Conservation (phyloP, 805 yeast genomes). For the Candida glaebosa region DNA sequence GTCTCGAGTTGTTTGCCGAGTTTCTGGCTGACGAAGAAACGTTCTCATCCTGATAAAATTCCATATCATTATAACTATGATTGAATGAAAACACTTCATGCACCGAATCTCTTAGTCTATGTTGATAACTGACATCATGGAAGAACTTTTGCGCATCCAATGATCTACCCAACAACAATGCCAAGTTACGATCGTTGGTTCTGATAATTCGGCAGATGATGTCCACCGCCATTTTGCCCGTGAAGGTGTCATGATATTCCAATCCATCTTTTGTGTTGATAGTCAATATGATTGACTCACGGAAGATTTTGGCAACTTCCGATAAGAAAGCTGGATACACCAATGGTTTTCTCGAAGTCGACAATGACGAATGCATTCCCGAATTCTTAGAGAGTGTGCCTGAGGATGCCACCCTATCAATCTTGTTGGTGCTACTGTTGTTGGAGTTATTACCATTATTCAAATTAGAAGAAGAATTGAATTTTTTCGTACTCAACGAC, state of each 20-base stretch:
- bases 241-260: conserved; percentile 87
- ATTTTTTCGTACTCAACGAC: conserved; percentile 39
- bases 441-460: conserved; percentile 11
- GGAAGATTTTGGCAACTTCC: conserved; percentile 75
- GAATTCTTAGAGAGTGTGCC: conserved; percentile 33
- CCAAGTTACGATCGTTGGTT: conserved; percentile 88
- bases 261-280: conserved; percentile 87
- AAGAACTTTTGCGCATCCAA: conserved; percentile 91
- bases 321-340: conserved; percentile 91
- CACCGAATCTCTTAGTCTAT: conserved; percentile 81
- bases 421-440: conserved; percentile 8
- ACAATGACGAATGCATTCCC: conserved; percentile 23
- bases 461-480: conserved; percentile 31
- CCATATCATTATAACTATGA: conserved; percentile 48
- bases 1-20: conserved; percentile 22
- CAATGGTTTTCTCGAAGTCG: conserved; percentile 53
- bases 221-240: conserved; percentile 93
- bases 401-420: conserved; percentile 28
- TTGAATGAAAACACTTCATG: conserved; percentile 85
- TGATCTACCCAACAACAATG: conserved; percentile 83
- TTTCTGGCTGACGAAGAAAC: conserved; percentile 15
- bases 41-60: conserved; percentile 34
- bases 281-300: conserved; percentile 63
- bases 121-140: conserved; percentile 95
- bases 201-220: conserved; percentile 79